These are phyloP conservation scores for Aspergillus biplanus DNA, from an alignment of 495 filamentous ascomycete genomes.

Conservation along the genomic window DNA sequence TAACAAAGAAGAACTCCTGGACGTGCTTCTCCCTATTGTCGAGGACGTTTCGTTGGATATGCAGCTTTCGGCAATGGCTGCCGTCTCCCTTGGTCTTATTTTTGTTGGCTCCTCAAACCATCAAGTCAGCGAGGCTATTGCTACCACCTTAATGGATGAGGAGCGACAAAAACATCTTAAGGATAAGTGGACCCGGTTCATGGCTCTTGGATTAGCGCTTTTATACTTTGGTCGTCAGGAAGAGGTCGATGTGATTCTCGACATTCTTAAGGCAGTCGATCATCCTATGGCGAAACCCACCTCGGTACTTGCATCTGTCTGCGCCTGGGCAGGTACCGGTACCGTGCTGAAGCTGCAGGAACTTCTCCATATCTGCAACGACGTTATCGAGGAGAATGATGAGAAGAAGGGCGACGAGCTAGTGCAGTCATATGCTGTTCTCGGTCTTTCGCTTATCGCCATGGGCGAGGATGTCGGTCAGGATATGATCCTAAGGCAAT, in stretches of 20 bases:
- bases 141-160: conserved; percentile 88
- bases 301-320: conserved; percentile 88
- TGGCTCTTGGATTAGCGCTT: conserved; percentile 90
- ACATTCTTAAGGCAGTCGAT: conserved; percentile 93
- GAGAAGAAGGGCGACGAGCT: conserved; percentile 93
- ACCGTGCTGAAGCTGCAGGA: conserved; percentile 96
- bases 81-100: conserved; percentile 84
- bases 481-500: conserved; percentile 97
- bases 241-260: conserved; percentile 92
- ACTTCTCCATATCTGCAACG: conserved; percentile 94
- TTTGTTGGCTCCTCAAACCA: conserved; percentile 92
- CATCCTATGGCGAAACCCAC: conserved; percentile 94
- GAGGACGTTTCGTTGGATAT: conserved; percentile 80
- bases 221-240: conserved; percentile 96
- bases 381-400: conserved; percentile 91
- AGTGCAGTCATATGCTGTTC: conserved; percentile 91
- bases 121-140: conserved; percentile 84
- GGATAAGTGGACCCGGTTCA: conserved; percentile 97
- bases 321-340: conserved; percentile 96
- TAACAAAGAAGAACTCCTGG: conserved; percentile 80
- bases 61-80: conserved; percentile 96
- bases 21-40: conserved; percentile 82
- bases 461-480: conserved; percentile 99
- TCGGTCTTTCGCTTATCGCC: conserved; percentile 90
- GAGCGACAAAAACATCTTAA: conserved; percentile 85